A percentile compares a stretch with the other conserved stretches of the same genome.
Evolutionary conservation across 2,329 filamentous ascomycete species (phyloP).

Genomic region (Microcera coccophila): DNA sequence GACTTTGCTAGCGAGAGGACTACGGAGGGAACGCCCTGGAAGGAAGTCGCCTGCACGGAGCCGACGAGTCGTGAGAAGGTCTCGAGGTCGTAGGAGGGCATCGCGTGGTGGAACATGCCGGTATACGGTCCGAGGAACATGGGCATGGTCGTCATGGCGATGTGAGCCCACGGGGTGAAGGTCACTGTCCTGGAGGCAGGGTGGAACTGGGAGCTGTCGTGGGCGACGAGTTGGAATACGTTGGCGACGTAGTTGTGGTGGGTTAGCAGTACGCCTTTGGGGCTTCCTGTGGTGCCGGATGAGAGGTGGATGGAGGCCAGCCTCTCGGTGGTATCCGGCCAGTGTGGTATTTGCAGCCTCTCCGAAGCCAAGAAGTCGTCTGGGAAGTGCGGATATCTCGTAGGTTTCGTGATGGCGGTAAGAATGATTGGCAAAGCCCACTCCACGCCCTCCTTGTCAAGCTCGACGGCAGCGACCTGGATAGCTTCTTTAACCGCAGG

Average conservation of each 20-base stretch:
- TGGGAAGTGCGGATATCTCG: constrained; percentile 26
- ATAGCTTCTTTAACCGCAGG: constrained; percentile 32
- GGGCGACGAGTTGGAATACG: constrained; percentile 37
- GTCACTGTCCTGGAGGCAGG: constrained; percentile 34
- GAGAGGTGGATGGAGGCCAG: constrained; percentile 37
- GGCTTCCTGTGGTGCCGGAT: constrained; percentile 71
- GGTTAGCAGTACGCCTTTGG: constrained; percentile 75
- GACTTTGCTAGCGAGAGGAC: constrained; percentile 36
- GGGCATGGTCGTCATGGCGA: constrained; percentile 42
- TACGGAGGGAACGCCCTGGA: constrained; percentile 39
- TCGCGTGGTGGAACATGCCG: constrained; percentile 43
- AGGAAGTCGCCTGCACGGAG: constrained; percentile 34
- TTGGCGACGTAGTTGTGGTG: constrained; percentile 73
- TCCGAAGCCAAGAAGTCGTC: constrained; percentile 31
- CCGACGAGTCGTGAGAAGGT: constrained; percentile 33
- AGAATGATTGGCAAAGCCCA: constrained; percentile 35
- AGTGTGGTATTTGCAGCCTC: constrained; percentile 35
- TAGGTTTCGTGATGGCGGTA: constrained; percentile 30
- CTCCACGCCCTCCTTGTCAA: constrained; percentile 24
- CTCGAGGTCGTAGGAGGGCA: constrained; percentile 38
- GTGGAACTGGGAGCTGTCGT: constrained; percentile 35
- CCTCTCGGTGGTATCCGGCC: constrained; percentile 30
- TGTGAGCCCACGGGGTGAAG: constrained; percentile 43
- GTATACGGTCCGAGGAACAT: constrained; percentile 42
- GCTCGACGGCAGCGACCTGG: constrained; percentile 25